Percentiles rank a stretch among this genome's conserved stretches.
Conservation (phyloP, 2,329 filamentous ascomycete genomes). For the Penicillium sp. region DNA sequence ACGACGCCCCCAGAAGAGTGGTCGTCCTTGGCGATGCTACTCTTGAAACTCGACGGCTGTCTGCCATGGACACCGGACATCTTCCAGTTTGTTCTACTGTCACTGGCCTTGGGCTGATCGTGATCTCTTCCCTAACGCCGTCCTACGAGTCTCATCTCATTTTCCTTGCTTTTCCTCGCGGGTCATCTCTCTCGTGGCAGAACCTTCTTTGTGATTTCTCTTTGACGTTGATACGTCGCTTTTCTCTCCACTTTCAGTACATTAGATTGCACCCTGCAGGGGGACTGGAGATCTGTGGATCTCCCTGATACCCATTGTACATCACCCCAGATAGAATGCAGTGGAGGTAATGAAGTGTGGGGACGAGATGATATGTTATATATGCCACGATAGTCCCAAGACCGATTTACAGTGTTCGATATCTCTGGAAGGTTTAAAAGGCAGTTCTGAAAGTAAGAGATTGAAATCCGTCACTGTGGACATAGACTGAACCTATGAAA, state of each 20-base stretch:
- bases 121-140: conserved; percentile 17
- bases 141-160: conserved; percentile 19
- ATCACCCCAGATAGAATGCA: conserved; percentile 26
- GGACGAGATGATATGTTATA: conserved; percentile 10
- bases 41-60: conserved; percentile 14
- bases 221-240: conserved; percentile 1
- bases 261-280: conserved; percentile 21
- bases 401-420: neutral
- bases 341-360: conserved; percentile 11
- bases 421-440: neutral
- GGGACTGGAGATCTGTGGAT: conserved; percentile 16
- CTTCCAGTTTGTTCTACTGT: conserved; percentile 19
- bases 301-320: conserved; percentile 26
- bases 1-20: conserved; percentile 8
- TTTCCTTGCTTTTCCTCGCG: conserved; percentile 1
- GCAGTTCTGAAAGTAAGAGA: no score
- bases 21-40: conserved; percentile 14
- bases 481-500: neutral
- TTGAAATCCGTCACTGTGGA: no score
- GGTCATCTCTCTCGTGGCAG: neutral
- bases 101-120: conserved; percentile 16
- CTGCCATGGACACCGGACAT: conserved; percentile 15
- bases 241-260: conserved; percentile 15
- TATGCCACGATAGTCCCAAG: conserved; percentile 6
- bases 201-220: conserved; percentile 6